Evolutionary conservation across 23 red algal species (phyloP).

Genomic region (Gracilaria caudata): DNA sequence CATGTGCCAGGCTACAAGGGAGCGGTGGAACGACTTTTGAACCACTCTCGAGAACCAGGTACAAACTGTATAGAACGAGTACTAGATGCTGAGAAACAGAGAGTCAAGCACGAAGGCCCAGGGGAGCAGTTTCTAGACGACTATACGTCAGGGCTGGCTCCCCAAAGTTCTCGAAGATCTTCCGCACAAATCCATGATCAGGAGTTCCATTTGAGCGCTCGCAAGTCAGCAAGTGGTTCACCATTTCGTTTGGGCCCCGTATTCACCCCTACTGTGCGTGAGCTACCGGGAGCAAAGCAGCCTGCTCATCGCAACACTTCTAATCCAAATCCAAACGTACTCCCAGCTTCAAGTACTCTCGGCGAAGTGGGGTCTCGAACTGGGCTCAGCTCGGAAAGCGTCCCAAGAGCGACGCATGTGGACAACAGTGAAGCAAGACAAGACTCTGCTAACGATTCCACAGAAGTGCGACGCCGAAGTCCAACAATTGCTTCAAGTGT

Average conservation of each 20-base stretch:
- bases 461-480: neutral
- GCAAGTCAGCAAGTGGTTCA: neutral
- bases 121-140: neutral
- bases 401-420: neutral
- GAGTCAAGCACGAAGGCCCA: neutral
- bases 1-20: slow-evolving; percentile 19
- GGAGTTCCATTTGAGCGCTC: neutral
- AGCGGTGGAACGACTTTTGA: slow-evolving; percentile 8
- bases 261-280: neutral
- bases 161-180: neutral
- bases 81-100: neutral
- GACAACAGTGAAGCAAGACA: neutral
- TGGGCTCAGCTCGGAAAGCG: neutral
- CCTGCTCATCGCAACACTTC: neutral
- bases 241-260: neutral
- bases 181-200: neutral
- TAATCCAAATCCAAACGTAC: neutral
- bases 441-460: neutral
- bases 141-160: neutral
- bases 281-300: too few species aligned
- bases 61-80: slow-evolving; percentile 6
- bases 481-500: neutral
- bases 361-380: neutral
- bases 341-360: neutral
- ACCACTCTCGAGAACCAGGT: neutral